These are phyloP conservation scores for Nigrospora sphaerica DNA, from an alignment of 2,329 filamentous ascomycete species.

Conservation along the genomic window DNA sequence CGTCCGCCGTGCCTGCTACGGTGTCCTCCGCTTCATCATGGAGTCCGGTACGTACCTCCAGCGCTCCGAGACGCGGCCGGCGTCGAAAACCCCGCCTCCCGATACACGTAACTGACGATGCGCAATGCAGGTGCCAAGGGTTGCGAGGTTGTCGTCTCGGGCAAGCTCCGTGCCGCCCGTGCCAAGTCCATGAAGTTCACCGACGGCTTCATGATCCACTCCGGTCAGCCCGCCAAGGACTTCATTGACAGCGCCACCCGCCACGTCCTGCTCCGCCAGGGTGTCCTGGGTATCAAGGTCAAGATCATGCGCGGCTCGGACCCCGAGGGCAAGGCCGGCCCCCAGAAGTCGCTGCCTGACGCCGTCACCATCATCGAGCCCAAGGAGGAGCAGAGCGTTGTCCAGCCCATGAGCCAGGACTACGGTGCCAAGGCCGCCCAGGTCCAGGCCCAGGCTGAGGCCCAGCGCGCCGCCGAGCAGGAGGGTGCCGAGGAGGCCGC, in stretches of 20 bases:
- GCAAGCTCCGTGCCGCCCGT: conserved; percentile 97
- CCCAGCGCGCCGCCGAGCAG: conserved; percentile 42
- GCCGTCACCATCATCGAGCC: conserved; percentile 99
- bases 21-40: conserved; percentile 99
- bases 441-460: conserved; percentile 59
- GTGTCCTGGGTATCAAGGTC: conserved; percentile 99
- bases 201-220: conserved; percentile 99
- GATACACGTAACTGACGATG: too few relatives aligned
- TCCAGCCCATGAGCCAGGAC: conserved; percentile 95
- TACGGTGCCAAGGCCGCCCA: conserved; percentile 86
- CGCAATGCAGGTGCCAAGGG: conserved; percentile 69
- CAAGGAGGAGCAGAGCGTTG: conserved; percentile 95
- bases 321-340: conserved; percentile 97
- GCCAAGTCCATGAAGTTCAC: conserved; percentile 99
- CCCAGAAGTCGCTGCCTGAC: conserved; percentile 95
- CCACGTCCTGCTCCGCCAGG: conserved; percentile 99
- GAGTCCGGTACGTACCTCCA: conserved; percentile 54
- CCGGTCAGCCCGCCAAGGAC: conserved; percentile 97
- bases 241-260: conserved; percentile 98
- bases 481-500: conserved; percentile 44
- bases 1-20: conserved; percentile 98
- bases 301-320: conserved; percentile 99
- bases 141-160: conserved; percentile 98
- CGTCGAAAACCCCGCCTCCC: too few relatives aligned
- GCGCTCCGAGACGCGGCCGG: too few relatives aligned